A percentile compares a stretch with the other conserved stretches of the same genome.
Conservation (phyloP, 345 rosid species). For the Corymbia maculata region DNA sequence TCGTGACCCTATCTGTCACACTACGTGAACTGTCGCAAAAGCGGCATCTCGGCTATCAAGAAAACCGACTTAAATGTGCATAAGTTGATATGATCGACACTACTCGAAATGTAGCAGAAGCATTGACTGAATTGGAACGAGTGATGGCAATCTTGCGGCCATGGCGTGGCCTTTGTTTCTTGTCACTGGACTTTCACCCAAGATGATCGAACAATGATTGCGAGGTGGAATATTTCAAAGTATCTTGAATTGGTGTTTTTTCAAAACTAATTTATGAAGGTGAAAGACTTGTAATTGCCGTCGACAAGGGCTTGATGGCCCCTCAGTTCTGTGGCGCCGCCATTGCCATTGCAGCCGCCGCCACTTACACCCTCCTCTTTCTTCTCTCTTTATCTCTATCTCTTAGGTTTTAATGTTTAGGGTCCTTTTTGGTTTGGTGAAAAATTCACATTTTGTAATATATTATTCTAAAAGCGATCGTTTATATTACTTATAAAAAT, state of each 20-base stretch:
- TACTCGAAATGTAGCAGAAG: too few species aligned
- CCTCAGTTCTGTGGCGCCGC: not conserved
- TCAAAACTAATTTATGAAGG: not conserved
- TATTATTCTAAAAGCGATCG: fast-evolving
- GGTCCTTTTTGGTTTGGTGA: fast-evolving
- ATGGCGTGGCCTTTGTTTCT: not conserved
- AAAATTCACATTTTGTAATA: fast-evolving
- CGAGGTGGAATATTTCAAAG: not conserved
- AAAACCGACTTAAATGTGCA: too few species aligned
- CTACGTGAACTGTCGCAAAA: too few species aligned
- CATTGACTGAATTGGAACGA: not conserved
- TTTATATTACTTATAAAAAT: fast-evolving
- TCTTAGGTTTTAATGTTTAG: not conserved
- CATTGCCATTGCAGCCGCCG: not conserved
- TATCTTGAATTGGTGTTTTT: not conserved
- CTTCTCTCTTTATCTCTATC: not conserved
- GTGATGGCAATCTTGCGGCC: not conserved
- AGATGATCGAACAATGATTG: not conserved
- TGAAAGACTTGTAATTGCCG: too few species aligned
- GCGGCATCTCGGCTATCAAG: too few species aligned
- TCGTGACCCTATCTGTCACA: too few species aligned
- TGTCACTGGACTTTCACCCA: not conserved
- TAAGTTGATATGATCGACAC: too few species aligned
- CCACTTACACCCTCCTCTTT: not conserved
- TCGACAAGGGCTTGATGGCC: not conserved